These are phyloP conservation scores for Trichoderma orchidacearum DNA, from an alignment of 495 filamentous ascomycete species.

Conservation along the genomic window DNA sequence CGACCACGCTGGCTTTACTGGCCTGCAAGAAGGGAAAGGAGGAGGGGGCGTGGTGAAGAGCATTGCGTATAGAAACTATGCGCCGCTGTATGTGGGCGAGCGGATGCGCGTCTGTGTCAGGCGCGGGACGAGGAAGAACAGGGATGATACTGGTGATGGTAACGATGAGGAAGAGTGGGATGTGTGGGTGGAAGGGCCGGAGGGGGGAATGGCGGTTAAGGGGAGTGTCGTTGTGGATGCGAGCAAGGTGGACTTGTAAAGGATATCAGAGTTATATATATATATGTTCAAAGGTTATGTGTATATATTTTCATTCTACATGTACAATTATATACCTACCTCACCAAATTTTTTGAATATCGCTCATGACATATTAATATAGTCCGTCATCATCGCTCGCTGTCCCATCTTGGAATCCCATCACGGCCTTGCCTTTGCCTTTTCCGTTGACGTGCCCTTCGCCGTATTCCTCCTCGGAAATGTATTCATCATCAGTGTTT, in stretches of 20 bases:
- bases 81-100: slow-evolving; percentile 65
- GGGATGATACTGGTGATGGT: too few relatives aligned
- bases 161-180: slow-evolving; percentile 27
- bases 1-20: slow-evolving; percentile 17
- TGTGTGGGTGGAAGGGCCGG: slow-evolving; percentile 51
- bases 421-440: slow-evolving; percentile 37
- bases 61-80: slow-evolving; percentile 71
- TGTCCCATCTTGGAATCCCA: slow-evolving; percentile 17
- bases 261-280: too few relatives aligned
- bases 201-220: slow-evolving; percentile 49
- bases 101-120: slow-evolving; percentile 44
- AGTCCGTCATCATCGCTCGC: slow-evolving; percentile 19
- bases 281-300: too few relatives aligned
- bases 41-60: slow-evolving; percentile 19
- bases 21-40: slow-evolving; percentile 7
- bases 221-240: slow-evolving; percentile 18
- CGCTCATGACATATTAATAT: too few relatives aligned
- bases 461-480: slow-evolving; percentile 4
- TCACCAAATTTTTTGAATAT: too few relatives aligned
- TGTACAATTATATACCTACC: too few relatives aligned
- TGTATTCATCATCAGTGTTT: slow-evolving; percentile 35
- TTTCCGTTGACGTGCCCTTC: slow-evolving; percentile 16
- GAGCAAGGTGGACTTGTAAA: too few relatives aligned
- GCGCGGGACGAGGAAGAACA: slow-evolving; percentile 4
- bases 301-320: too few relatives aligned